Base-by-base conservation (phyloP, 116 monocot species). In the Thalassia testudinum region DNA sequence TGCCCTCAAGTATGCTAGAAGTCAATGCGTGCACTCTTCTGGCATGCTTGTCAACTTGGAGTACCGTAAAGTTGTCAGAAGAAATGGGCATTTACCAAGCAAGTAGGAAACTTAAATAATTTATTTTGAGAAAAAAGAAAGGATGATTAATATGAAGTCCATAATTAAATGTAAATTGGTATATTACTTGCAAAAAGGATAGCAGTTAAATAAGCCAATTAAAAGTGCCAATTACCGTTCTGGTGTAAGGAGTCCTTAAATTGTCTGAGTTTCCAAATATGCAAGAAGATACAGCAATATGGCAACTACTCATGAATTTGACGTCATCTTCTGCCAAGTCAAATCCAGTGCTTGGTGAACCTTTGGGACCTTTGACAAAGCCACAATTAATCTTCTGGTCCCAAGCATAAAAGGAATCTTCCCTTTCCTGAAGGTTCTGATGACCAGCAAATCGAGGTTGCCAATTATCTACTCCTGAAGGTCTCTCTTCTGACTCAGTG, bases 211-310 rank as follows among this genome's bases (percentile, higher is more conserved):
- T n/a, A n/a, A n/a, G n/a, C n/a, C n/a, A n/a, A n/a, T n/a, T n/a
- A n/a, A n/a, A n/a, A n/a, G n/a, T n/a, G n/a, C n/a, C n/a, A n/a
- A n/a, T 62, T 82, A 99, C 97, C 75, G 54, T 77, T 72, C 86
- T 99, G 53, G 61, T 61, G 69, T 73, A 85, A 49, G 97, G 97
- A 56, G 82, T 73, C 47, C 86, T 89, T 64, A 99, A 54, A 47
- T 72, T 79, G 74, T 99, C 97, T 5, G 97, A 99, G 61, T 90
- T 99, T 59, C 97, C 97, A 80, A 99, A 99, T 26, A 99, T 99
- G 68, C 97, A 99, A 49, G 97, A 99, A 12, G 90, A 82, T 56
- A 99, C 90, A 63, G 81, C 97, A 69, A 97, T 80, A 67, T 99
- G 97, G 54, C 97, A 99, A 70, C 82, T 79, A 55, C 86, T 78